These are phyloP conservation scores for Boletus smithii DNA, from an alignment of 1,284 basidiomycete species.

Conservation along the genomic window DNA sequence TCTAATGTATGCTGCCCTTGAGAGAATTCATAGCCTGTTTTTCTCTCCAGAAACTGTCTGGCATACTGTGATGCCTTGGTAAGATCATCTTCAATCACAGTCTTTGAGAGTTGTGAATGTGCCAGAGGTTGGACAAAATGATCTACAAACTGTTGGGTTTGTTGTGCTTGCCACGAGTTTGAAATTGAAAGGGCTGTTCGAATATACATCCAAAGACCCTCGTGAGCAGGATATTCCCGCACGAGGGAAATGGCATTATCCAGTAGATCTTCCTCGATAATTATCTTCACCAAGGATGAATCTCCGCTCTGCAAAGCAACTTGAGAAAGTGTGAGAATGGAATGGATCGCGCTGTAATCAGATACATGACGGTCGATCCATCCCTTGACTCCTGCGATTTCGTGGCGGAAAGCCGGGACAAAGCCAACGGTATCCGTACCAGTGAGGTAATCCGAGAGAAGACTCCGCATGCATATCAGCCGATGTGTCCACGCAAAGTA, in stretches of 20 bases:
- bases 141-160: conserved; percentile 11
- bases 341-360: conserved; percentile 62
- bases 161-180: neutral
- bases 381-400: conserved; percentile 35
- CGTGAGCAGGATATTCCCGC: conserved; percentile 48
- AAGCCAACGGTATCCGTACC: conserved; percentile 21
- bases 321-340: conserved; percentile 38
- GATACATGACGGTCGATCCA: conserved; percentile 63
- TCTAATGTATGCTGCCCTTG: neutral
- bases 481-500: conserved; percentile 68
- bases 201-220: conserved; percentile 58
- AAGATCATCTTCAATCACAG: neutral
- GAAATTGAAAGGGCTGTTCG: conserved; percentile 5
- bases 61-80: conserved; percentile 11
- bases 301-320: conserved; percentile 5
- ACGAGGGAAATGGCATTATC: conserved; percentile 49
- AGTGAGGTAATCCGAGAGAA: conserved; percentile 9
- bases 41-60: conserved; percentile 13
- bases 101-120: neutral
- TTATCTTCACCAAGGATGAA: neutral
- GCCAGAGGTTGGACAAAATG: conserved; percentile 22
- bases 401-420: conserved; percentile 36
- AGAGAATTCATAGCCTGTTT: neutral
- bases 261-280: conserved; percentile 9
- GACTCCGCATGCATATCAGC: conserved; percentile 39